Evolutionary conservation across 169 alveolate species (phyloP).

Genomic region (Eimeria acervulina): DNA sequence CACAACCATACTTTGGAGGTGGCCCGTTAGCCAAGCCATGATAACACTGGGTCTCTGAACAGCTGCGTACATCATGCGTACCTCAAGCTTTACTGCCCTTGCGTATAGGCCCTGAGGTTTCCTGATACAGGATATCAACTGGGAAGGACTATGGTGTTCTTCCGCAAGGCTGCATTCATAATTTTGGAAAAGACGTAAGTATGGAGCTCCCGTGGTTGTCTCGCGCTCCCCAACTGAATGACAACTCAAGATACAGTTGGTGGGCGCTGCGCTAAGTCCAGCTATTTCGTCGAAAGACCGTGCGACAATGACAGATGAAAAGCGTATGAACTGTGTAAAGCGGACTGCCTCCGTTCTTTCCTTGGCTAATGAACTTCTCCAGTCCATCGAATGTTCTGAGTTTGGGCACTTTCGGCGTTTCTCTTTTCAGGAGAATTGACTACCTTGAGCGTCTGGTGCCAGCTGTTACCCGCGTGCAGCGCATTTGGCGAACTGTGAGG

Average conservation of each 20-base stretch:
- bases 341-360: not conserved
- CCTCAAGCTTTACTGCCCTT: not conserved
- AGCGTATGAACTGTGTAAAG: not conserved
- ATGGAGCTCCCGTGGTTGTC: not conserved
- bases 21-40: not conserved
- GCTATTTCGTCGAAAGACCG: not conserved
- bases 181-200: conserved; percentile 74
- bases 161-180: conserved; percentile 72
- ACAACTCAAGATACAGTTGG: not conserved
- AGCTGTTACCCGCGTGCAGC: conserved; percentile 70
- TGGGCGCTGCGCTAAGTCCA: not conserved
- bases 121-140: conserved; percentile 80
- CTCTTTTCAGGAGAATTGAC: conserved; percentile 66
- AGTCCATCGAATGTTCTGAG: not conserved
- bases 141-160: conserved; percentile 77
- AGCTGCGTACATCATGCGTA: no score
- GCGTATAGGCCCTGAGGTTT: conserved; percentile 56
- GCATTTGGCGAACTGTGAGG: conserved; percentile 78
- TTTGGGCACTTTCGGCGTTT: not conserved
- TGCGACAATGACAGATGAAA: not conserved
- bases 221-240: not conserved
- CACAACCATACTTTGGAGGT: not conserved
- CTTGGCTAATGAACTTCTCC: not conserved
- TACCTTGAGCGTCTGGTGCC: conserved; percentile 73
- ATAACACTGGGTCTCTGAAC: not conserved